Evolutionary conservation across 495 filamentous ascomycete species (phyloP).

Genomic region (Penicillium nucicola): DNA sequence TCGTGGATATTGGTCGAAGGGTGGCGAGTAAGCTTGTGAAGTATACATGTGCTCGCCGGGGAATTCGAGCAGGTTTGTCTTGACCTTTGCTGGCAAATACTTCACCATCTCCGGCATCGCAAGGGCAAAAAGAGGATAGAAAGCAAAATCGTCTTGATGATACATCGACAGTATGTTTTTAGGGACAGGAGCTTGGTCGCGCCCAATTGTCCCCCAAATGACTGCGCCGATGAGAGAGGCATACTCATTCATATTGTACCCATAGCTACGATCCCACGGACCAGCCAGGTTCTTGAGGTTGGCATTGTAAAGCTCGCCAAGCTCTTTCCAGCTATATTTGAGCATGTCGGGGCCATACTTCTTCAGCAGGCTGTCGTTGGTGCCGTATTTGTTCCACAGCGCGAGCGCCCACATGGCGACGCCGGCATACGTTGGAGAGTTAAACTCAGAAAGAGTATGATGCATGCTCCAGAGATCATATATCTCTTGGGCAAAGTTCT

Average conservation of each 20-base stretch:
- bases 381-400: constrained; percentile 36
- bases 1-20: constrained; percentile 35
- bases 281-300: constrained; percentile 39
- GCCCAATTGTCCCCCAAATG: constrained; percentile 36
- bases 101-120: constrained; percentile 25
- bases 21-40: constrained; percentile 34
- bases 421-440: constrained; percentile 41
- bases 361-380: constrained; percentile 26
- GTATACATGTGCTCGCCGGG: constrained; percentile 33
- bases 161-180: constrained; percentile 27
- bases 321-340: constrained; percentile 28
- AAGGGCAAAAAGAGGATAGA: constrained; percentile 35
- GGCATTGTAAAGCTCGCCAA: constrained; percentile 33
- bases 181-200: constrained; percentile 23
- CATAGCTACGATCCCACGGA: constrained; percentile 43
- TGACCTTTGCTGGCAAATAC: constrained; percentile 12
- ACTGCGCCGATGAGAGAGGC: constrained; percentile 32
- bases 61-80: constrained; percentile 24
- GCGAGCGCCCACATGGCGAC: constrained; percentile 40
- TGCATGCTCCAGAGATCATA: constrained; percentile 35
- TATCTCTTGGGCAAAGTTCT: constrained; percentile 31
- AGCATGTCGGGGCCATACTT: constrained; percentile 27
- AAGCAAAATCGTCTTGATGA: constrained; percentile 38
- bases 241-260: constrained; percentile 43
- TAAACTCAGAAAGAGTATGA: constrained; percentile 41